These are phyloP conservation scores for Austroboletus novae-zelandiae DNA, from an alignment of 1,284 basidiomycete species.

Conservation along the genomic window DNA sequence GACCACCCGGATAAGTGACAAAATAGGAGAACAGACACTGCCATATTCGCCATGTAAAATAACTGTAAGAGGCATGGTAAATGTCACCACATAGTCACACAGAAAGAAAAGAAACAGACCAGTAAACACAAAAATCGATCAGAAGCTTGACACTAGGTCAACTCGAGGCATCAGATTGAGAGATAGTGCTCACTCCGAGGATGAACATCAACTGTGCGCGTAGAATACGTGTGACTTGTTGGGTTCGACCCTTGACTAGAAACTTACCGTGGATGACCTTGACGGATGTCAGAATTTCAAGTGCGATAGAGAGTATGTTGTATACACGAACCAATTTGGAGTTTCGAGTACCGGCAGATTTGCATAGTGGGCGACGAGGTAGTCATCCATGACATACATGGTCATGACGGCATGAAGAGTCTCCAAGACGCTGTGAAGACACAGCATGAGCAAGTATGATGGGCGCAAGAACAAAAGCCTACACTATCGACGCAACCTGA, in stretches of 20 bases:
- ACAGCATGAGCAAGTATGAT: background rate
- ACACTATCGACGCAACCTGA: slow-evolving; percentile 27
- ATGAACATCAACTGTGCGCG: slow-evolving; percentile 18
- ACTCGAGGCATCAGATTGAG: background rate
- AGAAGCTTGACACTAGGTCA: slow-evolving; percentile 20
- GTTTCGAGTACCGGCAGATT: slow-evolving; percentile 8
- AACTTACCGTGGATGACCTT: slow-evolving; percentile 22
- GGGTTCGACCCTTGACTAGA: background rate
- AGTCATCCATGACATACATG: slow-evolving; percentile 26
- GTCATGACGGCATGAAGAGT: slow-evolving; percentile 23
- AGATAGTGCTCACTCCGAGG: slow-evolving; percentile 19
- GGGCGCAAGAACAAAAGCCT: background rate
- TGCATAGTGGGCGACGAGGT: slow-evolving; percentile 19
- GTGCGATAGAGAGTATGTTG: background rate
- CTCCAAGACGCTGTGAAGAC: slow-evolving; percentile 17
- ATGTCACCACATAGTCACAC: background rate
- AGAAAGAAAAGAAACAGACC: slow-evolving; percentile 11
- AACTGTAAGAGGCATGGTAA: slow-evolving; percentile 12
- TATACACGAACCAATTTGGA: slow-evolving; percentile 19
- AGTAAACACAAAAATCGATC: slow-evolving; percentile 31
- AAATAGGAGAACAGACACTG: slow-evolving; percentile 18
- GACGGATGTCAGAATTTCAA: background rate
- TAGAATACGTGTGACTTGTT: background rate
- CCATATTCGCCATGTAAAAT: slow-evolving; percentile 34
- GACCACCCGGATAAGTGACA: background rate